Base-by-base conservation (phyloP, 2,329 filamentous ascomycete species). In the Hysterium pulicare region DNA sequence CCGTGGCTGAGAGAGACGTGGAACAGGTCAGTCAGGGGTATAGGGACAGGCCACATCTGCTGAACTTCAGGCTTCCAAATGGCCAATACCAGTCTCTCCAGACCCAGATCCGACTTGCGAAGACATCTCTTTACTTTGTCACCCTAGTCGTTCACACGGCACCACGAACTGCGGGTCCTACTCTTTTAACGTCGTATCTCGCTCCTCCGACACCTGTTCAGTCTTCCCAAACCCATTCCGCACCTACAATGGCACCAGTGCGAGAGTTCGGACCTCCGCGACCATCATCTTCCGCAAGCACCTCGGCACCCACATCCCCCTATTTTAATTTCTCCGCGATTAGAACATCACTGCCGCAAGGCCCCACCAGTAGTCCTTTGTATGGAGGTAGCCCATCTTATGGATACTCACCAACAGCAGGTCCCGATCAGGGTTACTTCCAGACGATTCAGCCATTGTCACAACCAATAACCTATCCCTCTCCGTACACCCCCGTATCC, bases 91-190 rank as follows among this genome's bases (percentile, higher is more conserved):
- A 69, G 32, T 55, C 60, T 41, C 54, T 67, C 7, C 55, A 62
- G 38, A 57, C 59, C 4, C 62, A 64, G 40, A 50, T 67, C 11
- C 55, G 63, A 15, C 57, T 67, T 31, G 72, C 71, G 9, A 73
- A 71, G 50, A 69, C 69, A 9, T 66, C 66, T 13, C 53, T 69
- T 15, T 75, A 72, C 52, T 75, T 74, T 39, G 67, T 72, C 17
- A 69, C 69, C 19, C 52, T 74, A 32, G 69, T 69, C 28, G 59
- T 67, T 33, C 57, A 53, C 24, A 61, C 54, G 24, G 52, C 53
- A 34, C 49, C 51, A 17, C 51, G 57, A 21, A 42, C 52, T 17
- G 40, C 49, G 5, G 58, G 46, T 39, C 58, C 62, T 44, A 49
- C 55, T 57, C 57, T 65, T 54, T 40, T 58, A 34, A 64, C 61